Evolutionary conservation across 257 asterid genomes (phyloP).

Genomic region (Salvia rosmarinus): DNA sequence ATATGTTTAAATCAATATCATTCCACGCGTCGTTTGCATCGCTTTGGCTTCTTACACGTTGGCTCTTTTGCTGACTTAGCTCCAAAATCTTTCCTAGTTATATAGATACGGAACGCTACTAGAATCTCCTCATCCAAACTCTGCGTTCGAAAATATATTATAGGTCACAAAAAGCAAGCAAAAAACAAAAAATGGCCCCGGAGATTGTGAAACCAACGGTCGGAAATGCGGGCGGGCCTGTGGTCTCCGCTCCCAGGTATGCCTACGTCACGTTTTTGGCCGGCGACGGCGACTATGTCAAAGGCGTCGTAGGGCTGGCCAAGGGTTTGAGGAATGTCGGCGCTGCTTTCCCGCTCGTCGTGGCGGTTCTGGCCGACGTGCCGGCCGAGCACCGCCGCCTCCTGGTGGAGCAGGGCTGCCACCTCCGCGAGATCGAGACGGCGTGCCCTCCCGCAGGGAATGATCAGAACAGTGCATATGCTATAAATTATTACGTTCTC

Average conservation of each 20-base stretch:
- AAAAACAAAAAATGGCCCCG: conserved; percentile 30
- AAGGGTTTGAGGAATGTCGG: conserved; percentile 53
- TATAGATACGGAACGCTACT: background rate
- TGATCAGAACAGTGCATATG: background rate
- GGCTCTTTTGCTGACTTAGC: conserved; percentile 17
- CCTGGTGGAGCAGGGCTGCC: conserved; percentile 50
- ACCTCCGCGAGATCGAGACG: conserved; percentile 50
- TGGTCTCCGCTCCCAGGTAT: background rate
- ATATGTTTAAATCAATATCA: background rate
- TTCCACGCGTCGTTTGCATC: conserved; percentile 35
- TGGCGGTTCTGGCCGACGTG: conserved; percentile 57
- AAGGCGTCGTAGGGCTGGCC: conserved; percentile 50
- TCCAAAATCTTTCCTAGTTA: background rate
- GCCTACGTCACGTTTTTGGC: conserved; percentile 55
- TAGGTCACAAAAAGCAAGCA: no score
- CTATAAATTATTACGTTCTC: conserved; percentile 43
- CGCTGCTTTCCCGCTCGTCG: conserved; percentile 49
- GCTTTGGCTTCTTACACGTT: conserved; percentile 38
- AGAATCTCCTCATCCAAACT: background rate
- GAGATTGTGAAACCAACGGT: conserved; percentile 28
- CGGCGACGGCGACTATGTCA: conserved; percentile 52
- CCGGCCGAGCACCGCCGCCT: conserved; percentile 52
- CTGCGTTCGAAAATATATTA: no score
- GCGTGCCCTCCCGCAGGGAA: conserved; percentile 42
- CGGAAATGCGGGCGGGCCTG: background rate